Evolutionary conservation across 805 yeast species (phyloP), one percentile per base, ranked within the genome.

Genomic region (Maudiozyma pseudohumilis): DNA sequence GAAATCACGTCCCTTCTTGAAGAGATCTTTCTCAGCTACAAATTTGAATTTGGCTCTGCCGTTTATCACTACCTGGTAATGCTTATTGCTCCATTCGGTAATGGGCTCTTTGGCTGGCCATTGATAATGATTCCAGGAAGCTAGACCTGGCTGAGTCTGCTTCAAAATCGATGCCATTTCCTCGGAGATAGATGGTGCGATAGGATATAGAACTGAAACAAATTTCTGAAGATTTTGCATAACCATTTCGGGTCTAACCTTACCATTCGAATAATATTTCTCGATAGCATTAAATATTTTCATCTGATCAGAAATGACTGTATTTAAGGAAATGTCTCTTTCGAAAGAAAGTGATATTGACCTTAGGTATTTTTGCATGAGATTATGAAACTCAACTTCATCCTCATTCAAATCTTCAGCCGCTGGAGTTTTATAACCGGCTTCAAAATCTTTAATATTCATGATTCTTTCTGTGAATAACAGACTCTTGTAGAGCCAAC

Each of bases 241-340:
- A 9, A 74, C 48, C n/a, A 84, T 42, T 0, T 60, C 61, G 0
- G 56, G 44, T 29, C 61, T 56, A 8, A 74, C 60, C 1, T 54
- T 45, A 1, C 59, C 48, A 6, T 61, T 52, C 26, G 68, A 67
- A 3, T 65, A 30, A 0, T 71, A 68, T 2, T 54, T 44, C 2
- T 56, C 50, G 13, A 83, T 48, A 2, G 65, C 46, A 48, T 77
- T 74, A 9, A 94, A 80, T 35, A 79, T 56, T 52, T 87, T 92
- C 95, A 87, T 89, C 51, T 76, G 81, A 53, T 87, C 94, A 0
- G 96, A 84, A 18, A 92, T 73, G 2, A 86, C 77, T 0, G 96
- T 88, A 57, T 92, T 89, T 55, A 89, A 64, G 0, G 87, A 68
- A 20, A 81, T 60, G 0, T 74, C 69, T 1, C 60, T 64, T 17